Conservation (phyloP, 2,329 filamentous ascomycete genomes). For the Lomentospora prolificans region DNA sequence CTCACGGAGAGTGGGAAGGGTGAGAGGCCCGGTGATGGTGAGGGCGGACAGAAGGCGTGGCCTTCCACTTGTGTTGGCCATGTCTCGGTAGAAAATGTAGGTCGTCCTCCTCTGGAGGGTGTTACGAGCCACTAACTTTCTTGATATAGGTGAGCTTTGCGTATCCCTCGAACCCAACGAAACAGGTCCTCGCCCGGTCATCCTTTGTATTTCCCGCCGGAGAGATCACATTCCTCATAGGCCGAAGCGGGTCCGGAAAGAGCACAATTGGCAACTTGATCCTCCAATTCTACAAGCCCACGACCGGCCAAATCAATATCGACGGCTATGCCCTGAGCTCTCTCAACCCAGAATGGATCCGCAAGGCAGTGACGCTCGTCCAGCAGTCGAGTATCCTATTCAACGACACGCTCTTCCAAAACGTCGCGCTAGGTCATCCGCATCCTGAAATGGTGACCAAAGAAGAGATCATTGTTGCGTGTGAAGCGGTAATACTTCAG, state of each 20-base stretch:
- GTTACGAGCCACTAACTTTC: too few relatives aligned
- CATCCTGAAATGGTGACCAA: conserved; percentile 36
- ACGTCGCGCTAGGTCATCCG: conserved; percentile 62
- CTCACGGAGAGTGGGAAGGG: not conserved
- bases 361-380: conserved; percentile 67
- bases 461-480: conserved; percentile 51
- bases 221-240: conserved; percentile 70
- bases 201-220: conserved; percentile 63
- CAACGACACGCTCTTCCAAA: conserved; percentile 66
- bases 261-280: conserved; percentile 79
- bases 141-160: conserved; percentile 62
- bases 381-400: conserved; percentile 79
- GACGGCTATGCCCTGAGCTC: conserved; percentile 54
- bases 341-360: conserved; percentile 62
- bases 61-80: conserved; percentile 49
- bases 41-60: conserved; percentile 14
- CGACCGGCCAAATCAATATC: conserved; percentile 55
- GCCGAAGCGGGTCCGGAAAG: conserved; percentile 83
- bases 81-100: conserved; percentile 59
- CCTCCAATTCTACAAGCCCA: conserved; percentile 63
- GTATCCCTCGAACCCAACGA: conserved; percentile 62
- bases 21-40: not conserved
- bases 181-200: conserved; percentile 48
- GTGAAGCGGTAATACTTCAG: conserved; percentile 58
- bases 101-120: conserved; percentile 14